phyloP scores from a whole-genome alignment of 2,329 filamentous ascomycete species.

The Hymenoscyphus fructigenus region DNA sequence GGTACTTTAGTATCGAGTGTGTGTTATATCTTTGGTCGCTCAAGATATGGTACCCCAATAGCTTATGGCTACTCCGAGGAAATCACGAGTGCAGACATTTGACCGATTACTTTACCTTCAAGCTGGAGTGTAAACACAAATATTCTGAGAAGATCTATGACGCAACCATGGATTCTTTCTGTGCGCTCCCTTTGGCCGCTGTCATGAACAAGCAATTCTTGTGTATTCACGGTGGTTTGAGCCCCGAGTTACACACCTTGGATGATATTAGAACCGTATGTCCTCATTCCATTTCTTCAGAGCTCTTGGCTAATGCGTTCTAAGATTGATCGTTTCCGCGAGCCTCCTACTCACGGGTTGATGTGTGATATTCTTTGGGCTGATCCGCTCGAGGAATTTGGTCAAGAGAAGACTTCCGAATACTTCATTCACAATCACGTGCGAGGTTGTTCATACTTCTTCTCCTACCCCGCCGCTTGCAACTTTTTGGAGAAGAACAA shows the following conservation, averaged over 20 bases:
- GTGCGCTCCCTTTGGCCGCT: conserved; percentile 84
- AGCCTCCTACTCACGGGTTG: conserved; percentile 93
- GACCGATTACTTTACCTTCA: conserved; percentile 99
- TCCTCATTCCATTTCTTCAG: conserved; percentile 5
- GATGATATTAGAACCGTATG: conserved; percentile 87
- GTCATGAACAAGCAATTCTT: conserved; percentile 99
- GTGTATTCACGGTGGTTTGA: conserved; percentile 95
- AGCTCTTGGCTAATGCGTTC: conserved; percentile 13
- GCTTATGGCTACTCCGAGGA: conserved; percentile 92
- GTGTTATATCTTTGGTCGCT: conserved; percentile 96
- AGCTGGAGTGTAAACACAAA: conserved; percentile 99
- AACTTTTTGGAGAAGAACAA: conserved; percentile 99
- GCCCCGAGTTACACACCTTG: conserved; percentile 91
- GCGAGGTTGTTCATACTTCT: conserved; percentile 98
- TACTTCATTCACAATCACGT: conserved; percentile 99
- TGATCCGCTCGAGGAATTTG: conserved; percentile 96
- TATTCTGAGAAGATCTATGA: conserved; percentile 96
- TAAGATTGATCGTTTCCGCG: conserved; percentile 94
- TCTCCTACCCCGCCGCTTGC: conserved; percentile 95
- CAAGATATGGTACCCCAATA: conserved; percentile 99
- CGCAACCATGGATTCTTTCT: conserved; percentile 98
- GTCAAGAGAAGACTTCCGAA: conserved; percentile 96
- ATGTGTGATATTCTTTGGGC: conserved; percentile 99
- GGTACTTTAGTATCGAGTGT: conserved; percentile 99
- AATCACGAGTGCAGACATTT: conserved; percentile 99